These are phyloP conservation scores for Rehmannia glutinosa DNA, from an alignment of 257 asterid species.

Conservation along the genomic window DNA sequence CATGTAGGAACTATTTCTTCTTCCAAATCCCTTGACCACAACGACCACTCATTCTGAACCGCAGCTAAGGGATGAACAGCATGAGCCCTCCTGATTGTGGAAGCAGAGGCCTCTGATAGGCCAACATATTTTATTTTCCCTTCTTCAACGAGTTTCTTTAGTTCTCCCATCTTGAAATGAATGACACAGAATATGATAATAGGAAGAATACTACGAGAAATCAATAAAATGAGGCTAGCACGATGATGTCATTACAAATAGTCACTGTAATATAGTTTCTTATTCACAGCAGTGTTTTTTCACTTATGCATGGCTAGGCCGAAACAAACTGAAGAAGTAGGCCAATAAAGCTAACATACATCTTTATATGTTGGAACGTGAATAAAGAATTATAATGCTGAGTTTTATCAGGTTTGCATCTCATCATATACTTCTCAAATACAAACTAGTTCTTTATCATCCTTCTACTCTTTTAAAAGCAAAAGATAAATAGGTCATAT, in stretches of 20 bases:
- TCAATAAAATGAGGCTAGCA: not conserved
- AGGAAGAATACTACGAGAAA: not conserved
- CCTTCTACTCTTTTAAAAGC: not conserved
- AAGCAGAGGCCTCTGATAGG: slow-evolving; percentile 70
- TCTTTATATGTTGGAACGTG: not conserved
- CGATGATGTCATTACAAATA: not conserved
- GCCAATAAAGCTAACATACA: not conserved
- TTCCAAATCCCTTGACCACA: slow-evolving; percentile 71
- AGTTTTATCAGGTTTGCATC: not conserved
- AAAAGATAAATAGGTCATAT: too few species aligned
- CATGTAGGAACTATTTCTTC: slow-evolving; percentile 60
- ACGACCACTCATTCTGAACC: slow-evolving; percentile 70
- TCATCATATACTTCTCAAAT: not conserved
- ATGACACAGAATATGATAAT: not conserved
- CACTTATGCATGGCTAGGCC: not conserved
- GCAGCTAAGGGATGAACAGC: slow-evolving; percentile 70
- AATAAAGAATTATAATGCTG: not conserved
- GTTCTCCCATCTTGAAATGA: slow-evolving; percentile 57
- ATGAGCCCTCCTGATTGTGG: slow-evolving; percentile 78
- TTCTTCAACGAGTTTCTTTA: slow-evolving; percentile 70
- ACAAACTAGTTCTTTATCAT: not conserved
- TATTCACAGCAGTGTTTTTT: not conserved
- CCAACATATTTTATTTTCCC: slow-evolving; percentile 76
- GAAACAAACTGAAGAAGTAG: not conserved
- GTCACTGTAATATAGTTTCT: not conserved